Percentiles rank a stretch among this genome's conserved stretches.
phyloP scores from a whole-genome alignment of 1,284 basidiomycete genomes.

The Ceratobasidium sp. region DNA sequence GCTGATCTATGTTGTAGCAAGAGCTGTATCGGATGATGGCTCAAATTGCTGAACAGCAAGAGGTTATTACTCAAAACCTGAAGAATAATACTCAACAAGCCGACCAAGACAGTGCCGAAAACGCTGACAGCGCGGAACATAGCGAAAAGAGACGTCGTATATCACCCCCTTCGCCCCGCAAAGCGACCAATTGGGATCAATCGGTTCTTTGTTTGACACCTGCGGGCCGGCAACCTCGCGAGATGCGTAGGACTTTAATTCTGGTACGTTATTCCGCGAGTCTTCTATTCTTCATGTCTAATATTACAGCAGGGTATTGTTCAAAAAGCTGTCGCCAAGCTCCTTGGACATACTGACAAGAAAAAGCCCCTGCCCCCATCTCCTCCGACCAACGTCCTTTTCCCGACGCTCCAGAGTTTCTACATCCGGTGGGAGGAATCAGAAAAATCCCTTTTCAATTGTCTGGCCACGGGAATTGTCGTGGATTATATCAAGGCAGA shows the following conservation, averaged over 20 bases:
- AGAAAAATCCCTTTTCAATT: background rate
- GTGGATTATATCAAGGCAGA: background rate
- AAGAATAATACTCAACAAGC: background rate
- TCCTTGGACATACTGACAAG: background rate
- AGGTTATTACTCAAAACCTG: background rate
- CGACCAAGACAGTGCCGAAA: background rate
- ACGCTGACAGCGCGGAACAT: background rate
- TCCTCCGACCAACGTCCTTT: background rate
- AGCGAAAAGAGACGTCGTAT: background rate
- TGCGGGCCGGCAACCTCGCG: background rate
- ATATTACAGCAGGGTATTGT: background rate
- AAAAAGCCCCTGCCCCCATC: background rate
- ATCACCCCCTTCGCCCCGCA: background rate
- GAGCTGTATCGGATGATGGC: background rate
- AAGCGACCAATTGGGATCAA: background rate
- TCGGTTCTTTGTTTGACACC: background rate
- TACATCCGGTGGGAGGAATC: background rate
- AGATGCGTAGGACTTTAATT: background rate
- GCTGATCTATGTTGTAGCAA: background rate
- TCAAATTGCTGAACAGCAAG: background rate
- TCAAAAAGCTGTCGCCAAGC: background rate
- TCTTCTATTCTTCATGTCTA: background rate
- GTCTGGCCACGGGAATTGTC: background rate
- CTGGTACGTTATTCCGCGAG: background rate
- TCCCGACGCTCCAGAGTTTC: background rate